A percentile compares a stretch with the other conserved stretches of the same genome.
Conservation (phyloP, 805 yeast genomes). For the Candida nanaspora region DNA sequence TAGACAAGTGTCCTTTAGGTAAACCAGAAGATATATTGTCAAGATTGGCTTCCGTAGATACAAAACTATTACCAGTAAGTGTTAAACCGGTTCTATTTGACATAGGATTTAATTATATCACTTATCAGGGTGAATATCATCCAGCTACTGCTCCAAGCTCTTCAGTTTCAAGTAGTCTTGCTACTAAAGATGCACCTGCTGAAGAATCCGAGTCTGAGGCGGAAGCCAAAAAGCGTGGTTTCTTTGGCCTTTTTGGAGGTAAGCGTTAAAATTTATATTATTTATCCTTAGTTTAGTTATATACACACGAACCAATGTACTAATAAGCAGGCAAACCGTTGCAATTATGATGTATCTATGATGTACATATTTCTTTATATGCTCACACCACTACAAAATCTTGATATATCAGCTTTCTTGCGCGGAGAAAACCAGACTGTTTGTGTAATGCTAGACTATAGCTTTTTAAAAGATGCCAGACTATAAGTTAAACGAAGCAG, state of each 20-base stretch:
- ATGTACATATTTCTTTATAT: too few species aligned
- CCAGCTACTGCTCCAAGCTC: conserved; percentile 10
- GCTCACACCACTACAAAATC: too few species aligned
- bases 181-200: background rate
- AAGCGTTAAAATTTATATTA: background rate
- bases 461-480: too few species aligned
- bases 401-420: too few species aligned
- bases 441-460: too few species aligned
- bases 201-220: conserved; percentile 6
- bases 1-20: conserved; percentile 21
- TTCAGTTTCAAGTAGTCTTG: conserved; percentile 9
- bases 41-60: conserved; percentile 22
- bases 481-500: too few species aligned
- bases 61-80: conserved; percentile 50
- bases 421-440: too few species aligned
- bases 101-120: conserved; percentile 76
- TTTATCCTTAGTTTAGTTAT: too few species aligned
- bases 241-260: conserved; percentile 64
- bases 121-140: conserved; percentile 31
- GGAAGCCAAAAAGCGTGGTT: conserved; percentile 46
- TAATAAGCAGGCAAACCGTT: too few species aligned
- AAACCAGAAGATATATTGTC: conserved; percentile 24
- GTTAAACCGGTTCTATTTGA: conserved; percentile 91
- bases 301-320: background rate
- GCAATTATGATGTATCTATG: too few species aligned